Evolutionary conservation across 129 eudicot species (phyloP).

Genomic region (Logfia minima): DNA sequence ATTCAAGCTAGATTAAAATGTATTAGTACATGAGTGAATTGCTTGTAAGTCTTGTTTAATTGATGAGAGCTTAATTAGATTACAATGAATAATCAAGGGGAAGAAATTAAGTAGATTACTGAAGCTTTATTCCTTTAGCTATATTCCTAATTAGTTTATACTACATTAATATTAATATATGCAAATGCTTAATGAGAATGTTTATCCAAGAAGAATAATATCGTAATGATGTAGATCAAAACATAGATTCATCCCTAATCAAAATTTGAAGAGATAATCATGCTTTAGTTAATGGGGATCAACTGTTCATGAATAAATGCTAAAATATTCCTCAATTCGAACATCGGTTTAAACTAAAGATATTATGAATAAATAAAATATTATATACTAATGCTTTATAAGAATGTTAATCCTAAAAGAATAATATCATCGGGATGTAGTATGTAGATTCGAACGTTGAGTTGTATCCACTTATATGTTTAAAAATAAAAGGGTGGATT

Average conservation of each 20-base stretch:
- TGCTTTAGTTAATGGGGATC: constrained; percentile 20
- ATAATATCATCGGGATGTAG: background rate
- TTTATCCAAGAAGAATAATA: background rate
- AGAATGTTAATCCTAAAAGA: background rate
- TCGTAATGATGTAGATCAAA: background rate
- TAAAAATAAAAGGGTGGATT: background rate
- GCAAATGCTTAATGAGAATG: background rate
- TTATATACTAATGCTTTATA: background rate
- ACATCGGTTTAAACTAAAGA: background rate
- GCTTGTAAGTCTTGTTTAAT: background rate
- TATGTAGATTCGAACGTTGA: background rate
- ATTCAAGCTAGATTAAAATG: background rate
- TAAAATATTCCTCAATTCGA: constrained; percentile 2
- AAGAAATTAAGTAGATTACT: background rate
- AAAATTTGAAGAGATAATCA: constrained; percentile 7
- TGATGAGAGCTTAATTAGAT: background rate
- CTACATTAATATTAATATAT: background rate
- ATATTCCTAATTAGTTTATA: background rate
- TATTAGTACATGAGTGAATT: background rate
- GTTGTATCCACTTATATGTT: no score
- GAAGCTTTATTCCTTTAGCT: constrained; percentile 1
- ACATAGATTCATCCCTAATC: background rate
- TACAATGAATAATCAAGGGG: background rate
- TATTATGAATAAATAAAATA: background rate
- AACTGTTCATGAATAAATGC: constrained; percentile 4